Base-by-base conservation (phyloP, 352 stramenopile species). In the Phytopythium vexans region DNA sequence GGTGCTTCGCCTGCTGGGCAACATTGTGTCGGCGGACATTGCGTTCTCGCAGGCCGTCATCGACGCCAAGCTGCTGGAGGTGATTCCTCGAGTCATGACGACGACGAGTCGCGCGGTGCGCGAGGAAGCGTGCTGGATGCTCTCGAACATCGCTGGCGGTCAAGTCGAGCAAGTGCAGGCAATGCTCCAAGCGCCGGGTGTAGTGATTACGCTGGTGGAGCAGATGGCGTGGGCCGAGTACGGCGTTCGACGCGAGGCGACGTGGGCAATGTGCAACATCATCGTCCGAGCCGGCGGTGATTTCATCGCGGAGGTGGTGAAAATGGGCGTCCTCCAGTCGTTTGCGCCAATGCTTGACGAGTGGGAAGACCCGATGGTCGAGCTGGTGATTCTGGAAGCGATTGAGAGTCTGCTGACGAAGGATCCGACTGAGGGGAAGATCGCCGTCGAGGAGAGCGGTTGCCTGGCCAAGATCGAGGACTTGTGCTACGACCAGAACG, bases 171-270 rank as follows among this genome's bases (percentile, higher is more conserved):
- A 92, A 27, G 84, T 92, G 47, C 61, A 79, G 15, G 78, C 82
- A 9, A 81, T 94, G 72, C 82, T 92, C 52, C 71, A 89, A 15
- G 66, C 79, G 6, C 74, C 84, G 1, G 75, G 75, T 3, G 84
- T 94, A 6, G 70, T 94, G 0, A 47, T 64, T 0, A 72, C 72
- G 0, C 57, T 94, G 15, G 60, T 94, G 41, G 84, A 94, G 59
- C 84, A 94, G 54, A 86, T 94, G 70, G 71, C 81, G n/a, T 94
- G 84, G 84, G 84, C 84, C 8, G 84, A 94, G 57, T 92, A 91
- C 53, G 75, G 74, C 41, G 84, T 94, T 10, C 88, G 90, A 67
- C 82, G 82, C 11, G 84, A 94, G 58, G 84, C 84, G 11, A 92
- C 82, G 39, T 94, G 84, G 84, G 84, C 84, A 14, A 83, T 92